These are phyloP conservation scores for Backusella tarrabulga DNA, from an alignment of 192 early-diverging fungal genomes.

Conservation along the genomic window DNA sequence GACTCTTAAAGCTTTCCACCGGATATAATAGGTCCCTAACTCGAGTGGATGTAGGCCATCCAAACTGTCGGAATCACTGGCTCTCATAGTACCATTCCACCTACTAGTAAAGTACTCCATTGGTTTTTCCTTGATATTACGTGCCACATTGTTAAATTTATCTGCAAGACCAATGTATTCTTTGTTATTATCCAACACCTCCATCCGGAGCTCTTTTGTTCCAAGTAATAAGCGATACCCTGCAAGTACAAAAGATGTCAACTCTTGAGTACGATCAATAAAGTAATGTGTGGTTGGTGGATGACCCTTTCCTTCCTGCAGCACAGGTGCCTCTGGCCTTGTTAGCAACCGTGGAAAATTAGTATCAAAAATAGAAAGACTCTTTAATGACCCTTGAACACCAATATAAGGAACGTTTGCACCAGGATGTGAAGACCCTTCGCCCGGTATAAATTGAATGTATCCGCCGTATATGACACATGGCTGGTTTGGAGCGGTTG, in stretches of 20 bases:
- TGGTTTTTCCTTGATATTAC: constrained; percentile 12
- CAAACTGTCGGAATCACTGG: background rate
- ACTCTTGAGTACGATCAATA: background rate
- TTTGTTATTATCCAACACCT: constrained; percentile 17
- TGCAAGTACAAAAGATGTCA: background rate
- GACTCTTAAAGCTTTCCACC: constrained; percentile 25
- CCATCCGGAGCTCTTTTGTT: constrained; percentile 11
- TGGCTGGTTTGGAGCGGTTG: constrained; percentile 10
- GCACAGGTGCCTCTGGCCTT: background rate
- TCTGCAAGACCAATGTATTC: constrained; percentile 1
- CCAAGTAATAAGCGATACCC: constrained; percentile 24
- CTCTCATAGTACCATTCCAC: constrained; percentile 26
- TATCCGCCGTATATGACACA: constrained; percentile 47
- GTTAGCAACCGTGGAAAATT: constrained; percentile 17
- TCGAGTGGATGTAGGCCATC: background rate
- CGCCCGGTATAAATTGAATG: constrained; percentile 31
- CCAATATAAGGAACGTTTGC: constrained; percentile 48
- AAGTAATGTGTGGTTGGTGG: background rate
- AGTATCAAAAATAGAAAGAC: constrained; percentile 42
- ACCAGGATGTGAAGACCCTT: constrained; percentile 13
- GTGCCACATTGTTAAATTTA: constrained; percentile 8
- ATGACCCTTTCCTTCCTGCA: background rate
- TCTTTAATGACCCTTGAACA: constrained; percentile 38
- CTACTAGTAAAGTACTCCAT: background rate
- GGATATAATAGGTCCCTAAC: constrained; percentile 21